Percentiles rank a stretch among this genome's conserved stretches.
These are phyloP conservation scores for Zychaea mexicana DNA, from an alignment of 371 early-diverging fungal species.

Conservation along the genomic window DNA sequence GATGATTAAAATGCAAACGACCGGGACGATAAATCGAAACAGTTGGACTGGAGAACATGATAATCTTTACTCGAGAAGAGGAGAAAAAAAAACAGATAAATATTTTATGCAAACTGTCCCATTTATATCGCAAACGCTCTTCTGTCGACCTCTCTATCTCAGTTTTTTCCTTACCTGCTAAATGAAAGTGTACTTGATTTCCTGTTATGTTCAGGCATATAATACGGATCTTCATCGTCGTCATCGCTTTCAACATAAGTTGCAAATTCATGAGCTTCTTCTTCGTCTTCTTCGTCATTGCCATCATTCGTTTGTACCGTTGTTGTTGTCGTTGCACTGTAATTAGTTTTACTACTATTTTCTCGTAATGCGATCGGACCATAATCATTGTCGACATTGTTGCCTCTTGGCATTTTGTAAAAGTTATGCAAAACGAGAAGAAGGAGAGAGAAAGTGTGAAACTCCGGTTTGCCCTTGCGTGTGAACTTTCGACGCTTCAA, in stretches of 20 bases:
- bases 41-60: constrained; percentile 55
- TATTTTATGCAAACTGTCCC: too few species aligned
- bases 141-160: neutral
- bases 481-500: too few species aligned
- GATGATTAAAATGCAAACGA: constrained; percentile 44
- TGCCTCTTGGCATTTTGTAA: neutral
- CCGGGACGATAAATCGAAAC: constrained; percentile 45
- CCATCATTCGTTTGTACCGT: neutral
- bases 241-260: constrained; percentile 57
- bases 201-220: constrained; percentile 53
- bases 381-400: constrained; percentile 4
- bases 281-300: constrained; percentile 38
- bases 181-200: constrained; percentile 52
- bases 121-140: too few species aligned
- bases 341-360: neutral
- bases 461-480: too few species aligned
- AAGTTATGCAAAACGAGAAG: neutral
- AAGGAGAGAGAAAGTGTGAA: neutral
- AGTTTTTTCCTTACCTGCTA: constrained; percentile 27
- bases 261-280: constrained; percentile 55
- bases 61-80: constrained; percentile 22
- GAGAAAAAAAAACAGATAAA: neutral
- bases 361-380: constrained; percentile 9
- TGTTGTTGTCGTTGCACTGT: neutral
- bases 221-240: constrained; percentile 58